phyloP scores from a whole-genome alignment of 495 filamentous ascomycete species.

The Gamarada debralockiae region DNA sequence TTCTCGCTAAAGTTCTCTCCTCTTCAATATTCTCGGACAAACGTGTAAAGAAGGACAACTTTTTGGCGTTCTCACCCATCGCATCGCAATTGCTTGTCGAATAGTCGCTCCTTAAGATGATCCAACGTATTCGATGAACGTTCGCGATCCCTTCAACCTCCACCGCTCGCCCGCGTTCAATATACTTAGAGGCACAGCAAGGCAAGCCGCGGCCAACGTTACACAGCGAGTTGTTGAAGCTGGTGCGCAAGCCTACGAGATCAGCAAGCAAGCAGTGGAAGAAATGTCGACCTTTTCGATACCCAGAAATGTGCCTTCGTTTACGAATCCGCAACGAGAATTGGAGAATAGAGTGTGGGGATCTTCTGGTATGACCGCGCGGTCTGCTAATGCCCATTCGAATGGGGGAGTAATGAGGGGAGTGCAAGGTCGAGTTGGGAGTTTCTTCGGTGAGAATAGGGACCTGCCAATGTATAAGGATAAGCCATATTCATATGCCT shows the following conservation, averaged over 20 bases:
- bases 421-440: slow-evolving; percentile 39
- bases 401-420: slow-evolving; percentile 37
- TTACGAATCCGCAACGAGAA: slow-evolving; percentile 62
- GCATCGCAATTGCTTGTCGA: too few relatives aligned
- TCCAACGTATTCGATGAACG: slow-evolving; percentile 40
- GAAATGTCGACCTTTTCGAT: slow-evolving; percentile 62
- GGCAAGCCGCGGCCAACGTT: slow-evolving; percentile 34
- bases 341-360: slow-evolving; percentile 68
- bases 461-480: slow-evolving; percentile 97
- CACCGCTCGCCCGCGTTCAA: slow-evolving; percentile 41
- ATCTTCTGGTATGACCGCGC: slow-evolving; percentile 33
- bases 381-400: slow-evolving; percentile 26
- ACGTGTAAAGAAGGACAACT: too few relatives aligned
- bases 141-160: slow-evolving; percentile 48
- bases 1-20: not conserved
- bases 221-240: slow-evolving; percentile 38
- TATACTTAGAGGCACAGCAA: slow-evolving; percentile 38
- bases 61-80: too few relatives aligned
- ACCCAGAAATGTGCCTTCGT: slow-evolving; percentile 67
- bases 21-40: too few relatives aligned
- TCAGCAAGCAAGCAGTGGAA: slow-evolving; percentile 36
- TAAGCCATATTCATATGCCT: slow-evolving; percentile 77
- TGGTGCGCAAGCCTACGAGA: slow-evolving; percentile 37
- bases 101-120: slow-evolving; percentile 22
- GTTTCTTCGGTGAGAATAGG: slow-evolving; percentile 41